Evolutionary conservation across 805 yeast species (phyloP), one percentile per base, ranked within the genome.

Genomic region (Tanozyma kutaoensis): DNA sequence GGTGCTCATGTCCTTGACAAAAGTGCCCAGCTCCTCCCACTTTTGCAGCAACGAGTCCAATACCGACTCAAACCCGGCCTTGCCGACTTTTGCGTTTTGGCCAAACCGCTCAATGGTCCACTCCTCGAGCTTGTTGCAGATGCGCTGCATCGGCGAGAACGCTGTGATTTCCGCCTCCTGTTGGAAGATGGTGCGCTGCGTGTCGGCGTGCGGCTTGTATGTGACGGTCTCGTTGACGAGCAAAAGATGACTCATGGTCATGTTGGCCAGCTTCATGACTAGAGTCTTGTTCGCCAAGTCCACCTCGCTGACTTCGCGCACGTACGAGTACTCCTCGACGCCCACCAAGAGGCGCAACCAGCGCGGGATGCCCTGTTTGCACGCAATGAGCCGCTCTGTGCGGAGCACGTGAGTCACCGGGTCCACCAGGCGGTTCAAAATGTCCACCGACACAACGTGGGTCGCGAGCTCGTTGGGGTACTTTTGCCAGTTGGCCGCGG

Each of bases 401-500:
- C 76, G 63, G 23, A 88, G 58, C 3, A 69, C 58, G 4, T 66
- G 65, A 1, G 67, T 63, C 6, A 48, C 53, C 1, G 62, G 53
- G 38, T 72, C 68, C 13, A 84, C 44, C 40, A 76, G 84, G 36
- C 97, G 64, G 32, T 78, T 62, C 18, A 88, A 52, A 1, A 84
- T 82, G 48, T 88, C 98, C 12, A 91, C 97, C 1, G 91, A 91
- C 16, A 82, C 76, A 8, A 88, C 98, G 51, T 88, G 98, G 1
- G 93, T 69, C 6, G 95, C 75, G 32, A 76, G 63, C 40, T 85
- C 93, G 48, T 91, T 88, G n/a, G 98, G 98, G 53, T 88, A 88
- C 41, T 88, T 88, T 38, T 70, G 73, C 98, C 98, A 88, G 52
- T 86, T 85, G 27, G 97, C 96, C 1, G 93, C 85, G 1, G 95